Evolutionary conservation across 169 alveolate genomes (phyloP).

Genomic region (Babesia microti): DNA sequence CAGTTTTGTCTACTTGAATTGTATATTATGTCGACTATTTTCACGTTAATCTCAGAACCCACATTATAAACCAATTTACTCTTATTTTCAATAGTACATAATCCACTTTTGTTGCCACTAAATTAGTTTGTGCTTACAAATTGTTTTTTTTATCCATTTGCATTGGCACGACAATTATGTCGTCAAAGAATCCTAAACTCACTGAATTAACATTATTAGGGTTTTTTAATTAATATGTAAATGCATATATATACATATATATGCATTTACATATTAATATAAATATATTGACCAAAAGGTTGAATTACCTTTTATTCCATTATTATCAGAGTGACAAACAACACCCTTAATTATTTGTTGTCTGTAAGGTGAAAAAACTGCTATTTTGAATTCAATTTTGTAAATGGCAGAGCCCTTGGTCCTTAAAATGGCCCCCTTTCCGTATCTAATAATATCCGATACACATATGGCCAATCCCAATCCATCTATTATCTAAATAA

Average conservation of each 20-base stretch:
- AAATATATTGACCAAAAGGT: conserved; percentile 2
- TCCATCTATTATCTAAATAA: conserved; percentile 15
- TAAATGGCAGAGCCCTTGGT: conserved; percentile 33
- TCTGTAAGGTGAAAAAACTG: conserved; percentile 26
- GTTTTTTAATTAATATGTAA: not conserved
- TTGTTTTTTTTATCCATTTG: no score
- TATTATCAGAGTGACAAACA: conserved; percentile 3
- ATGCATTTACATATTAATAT: not conserved
- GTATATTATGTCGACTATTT: conserved; percentile 22
- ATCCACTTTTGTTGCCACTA: no score
- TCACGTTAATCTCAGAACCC: conserved; percentile 4
- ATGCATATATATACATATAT: not conserved
- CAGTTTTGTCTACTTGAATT: no score
- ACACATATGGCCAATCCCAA: conserved; percentile 22
- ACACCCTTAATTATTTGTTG: conserved; percentile 14
- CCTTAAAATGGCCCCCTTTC: conserved; percentile 22
- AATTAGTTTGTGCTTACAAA: no score
- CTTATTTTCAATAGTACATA: no score
- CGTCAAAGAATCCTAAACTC: conserved; percentile 35
- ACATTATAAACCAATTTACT: no score
- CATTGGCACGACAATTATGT: conserved; percentile 17
- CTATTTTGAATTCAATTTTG: conserved; percentile 12
- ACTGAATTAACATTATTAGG: not conserved
- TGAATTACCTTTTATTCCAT: conserved; percentile 11
- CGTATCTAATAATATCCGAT: conserved; percentile 5